Evolutionary conservation across 2,329 filamentous ascomycete genomes (phyloP).

Genomic region (Epichloe aotearoae): DNA sequence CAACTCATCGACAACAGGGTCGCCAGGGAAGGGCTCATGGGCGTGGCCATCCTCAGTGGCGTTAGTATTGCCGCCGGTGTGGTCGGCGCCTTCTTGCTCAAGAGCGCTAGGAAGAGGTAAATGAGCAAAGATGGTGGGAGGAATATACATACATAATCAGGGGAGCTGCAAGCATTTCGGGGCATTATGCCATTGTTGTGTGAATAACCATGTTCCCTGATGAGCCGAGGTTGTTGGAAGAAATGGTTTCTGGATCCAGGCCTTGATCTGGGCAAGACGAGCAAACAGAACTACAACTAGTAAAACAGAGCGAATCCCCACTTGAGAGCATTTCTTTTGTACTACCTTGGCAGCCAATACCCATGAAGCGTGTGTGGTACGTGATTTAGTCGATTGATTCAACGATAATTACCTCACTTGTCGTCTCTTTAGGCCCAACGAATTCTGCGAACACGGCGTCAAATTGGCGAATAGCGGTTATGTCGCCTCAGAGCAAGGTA

Average conservation of each 20-base stretch:
- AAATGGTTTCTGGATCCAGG: not conserved
- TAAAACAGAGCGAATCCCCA: not conserved
- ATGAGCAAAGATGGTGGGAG: not conserved
- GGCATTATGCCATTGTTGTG: too few relatives aligned
- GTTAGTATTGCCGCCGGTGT: conserved; percentile 89
- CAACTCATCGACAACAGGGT: conserved; percentile 92
- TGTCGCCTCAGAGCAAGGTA: too few relatives aligned
- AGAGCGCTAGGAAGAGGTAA: conserved; percentile 52
- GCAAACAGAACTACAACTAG: not conserved
- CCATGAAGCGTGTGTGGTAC: not conserved
- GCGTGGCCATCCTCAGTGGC: conserved; percentile 88
- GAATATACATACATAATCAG: not conserved
- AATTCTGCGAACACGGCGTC: too few relatives aligned
- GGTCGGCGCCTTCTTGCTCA: conserved; percentile 75
- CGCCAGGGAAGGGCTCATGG: conserved; percentile 83
- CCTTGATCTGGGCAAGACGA: not conserved
- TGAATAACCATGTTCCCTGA: too few relatives aligned
- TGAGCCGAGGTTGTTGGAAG: too few relatives aligned
- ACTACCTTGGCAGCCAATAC: not conserved
- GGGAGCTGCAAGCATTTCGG: not conserved
- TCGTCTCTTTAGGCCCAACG: too few relatives aligned
- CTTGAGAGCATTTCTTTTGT: not conserved
- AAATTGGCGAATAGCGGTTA: too few relatives aligned
- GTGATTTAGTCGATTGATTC: not conserved
- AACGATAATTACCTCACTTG: too few relatives aligned